Evolutionary conservation across 768 basidiomycete species (phyloP).

Genomic region (Mycena leptocephala): DNA sequence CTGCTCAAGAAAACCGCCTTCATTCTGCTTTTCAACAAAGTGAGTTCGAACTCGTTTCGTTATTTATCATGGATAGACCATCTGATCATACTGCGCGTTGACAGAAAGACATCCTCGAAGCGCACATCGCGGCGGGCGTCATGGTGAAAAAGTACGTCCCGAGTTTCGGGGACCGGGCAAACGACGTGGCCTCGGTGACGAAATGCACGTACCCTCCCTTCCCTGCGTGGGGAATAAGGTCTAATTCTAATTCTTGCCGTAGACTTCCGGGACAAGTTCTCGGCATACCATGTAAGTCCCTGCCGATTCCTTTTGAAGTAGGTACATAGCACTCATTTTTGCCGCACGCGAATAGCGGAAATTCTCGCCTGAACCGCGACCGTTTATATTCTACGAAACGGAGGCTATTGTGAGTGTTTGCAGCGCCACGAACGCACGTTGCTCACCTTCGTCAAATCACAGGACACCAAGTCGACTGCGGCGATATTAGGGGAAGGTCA

Average conservation of each 20-base stretch:
- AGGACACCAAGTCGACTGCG: slow-evolving; percentile 62
- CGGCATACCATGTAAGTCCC: slow-evolving; percentile 60
- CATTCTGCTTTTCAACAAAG: slow-evolving; percentile 73
- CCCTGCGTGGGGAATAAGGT: neutral
- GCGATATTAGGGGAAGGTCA: slow-evolving; percentile 55
- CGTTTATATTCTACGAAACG: slow-evolving; percentile 80
- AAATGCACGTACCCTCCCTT: slow-evolving; percentile 63
- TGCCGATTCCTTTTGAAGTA: neutral
- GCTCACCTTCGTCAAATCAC: neutral
- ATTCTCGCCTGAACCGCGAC: slow-evolving; percentile 64
- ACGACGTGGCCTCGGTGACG: slow-evolving; percentile 68
- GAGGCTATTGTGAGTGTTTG: slow-evolving; percentile 79
- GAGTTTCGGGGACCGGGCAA: slow-evolving; percentile 75
- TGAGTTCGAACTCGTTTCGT: slow-evolving; percentile 31
- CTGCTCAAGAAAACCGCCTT: slow-evolving; percentile 67
- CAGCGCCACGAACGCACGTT: too few relatives aligned
- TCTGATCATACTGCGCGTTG: too few relatives aligned
- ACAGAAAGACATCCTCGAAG: slow-evolving; percentile 66
- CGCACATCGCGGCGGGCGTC: slow-evolving; percentile 63
- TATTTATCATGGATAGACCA: too few relatives aligned
- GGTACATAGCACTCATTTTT: too few relatives aligned
- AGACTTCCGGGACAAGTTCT: slow-evolving; percentile 69
- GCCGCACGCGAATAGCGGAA: too few relatives aligned
- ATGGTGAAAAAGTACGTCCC: slow-evolving; percentile 70
- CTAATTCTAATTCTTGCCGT: neutral